These are phyloP conservation scores for Plasmodium fragile DNA, from an alignment of 169 alveolate genomes.

Conservation along the genomic window DNA sequence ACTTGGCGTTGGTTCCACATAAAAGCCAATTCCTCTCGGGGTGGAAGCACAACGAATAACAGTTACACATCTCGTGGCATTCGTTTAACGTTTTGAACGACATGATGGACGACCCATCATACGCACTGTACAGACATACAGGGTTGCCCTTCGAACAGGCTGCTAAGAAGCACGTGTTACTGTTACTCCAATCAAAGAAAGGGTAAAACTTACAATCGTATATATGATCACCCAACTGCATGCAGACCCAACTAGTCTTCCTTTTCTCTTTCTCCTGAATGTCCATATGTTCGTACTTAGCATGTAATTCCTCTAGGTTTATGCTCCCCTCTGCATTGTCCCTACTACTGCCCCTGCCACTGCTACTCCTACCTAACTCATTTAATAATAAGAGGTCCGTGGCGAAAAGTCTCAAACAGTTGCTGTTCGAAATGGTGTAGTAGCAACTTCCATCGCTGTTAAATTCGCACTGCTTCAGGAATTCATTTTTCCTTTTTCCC, in stretches of 20 bases:
- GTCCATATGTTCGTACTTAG: neutral
- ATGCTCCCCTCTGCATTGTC: neutral
- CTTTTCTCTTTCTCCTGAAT: constrained; percentile 5
- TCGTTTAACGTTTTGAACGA: constrained; percentile 48
- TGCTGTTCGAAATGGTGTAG: constrained; percentile 39
- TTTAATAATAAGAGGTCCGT: constrained; percentile 21
- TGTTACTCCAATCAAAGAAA: constrained; percentile 46
- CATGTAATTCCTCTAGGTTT: neutral
- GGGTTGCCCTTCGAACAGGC: constrained; percentile 28
- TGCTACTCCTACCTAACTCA: neutral
- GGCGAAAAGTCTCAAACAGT: constrained; percentile 27
- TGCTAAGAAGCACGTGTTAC: constrained; percentile 54
- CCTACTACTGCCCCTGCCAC: neutral
- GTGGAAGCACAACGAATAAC: constrained; percentile 69
- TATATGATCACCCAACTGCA: constrained; percentile 19
- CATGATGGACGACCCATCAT: constrained; percentile 39
- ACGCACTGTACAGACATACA: constrained; percentile 48
- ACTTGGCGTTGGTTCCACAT: constrained; percentile 49
- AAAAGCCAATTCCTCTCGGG: constrained; percentile 65
- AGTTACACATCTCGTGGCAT: constrained; percentile 20
- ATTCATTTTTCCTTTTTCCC: constrained; percentile 30
- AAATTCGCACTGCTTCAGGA: constrained; percentile 69
- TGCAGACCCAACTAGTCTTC: constrained; percentile 26
- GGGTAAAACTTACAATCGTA: constrained; percentile 75
- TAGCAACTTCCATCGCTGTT: constrained; percentile 62